Evolutionary conservation across 257 asterid species (phyloP).

Genomic region (Solanum commersonii): DNA sequence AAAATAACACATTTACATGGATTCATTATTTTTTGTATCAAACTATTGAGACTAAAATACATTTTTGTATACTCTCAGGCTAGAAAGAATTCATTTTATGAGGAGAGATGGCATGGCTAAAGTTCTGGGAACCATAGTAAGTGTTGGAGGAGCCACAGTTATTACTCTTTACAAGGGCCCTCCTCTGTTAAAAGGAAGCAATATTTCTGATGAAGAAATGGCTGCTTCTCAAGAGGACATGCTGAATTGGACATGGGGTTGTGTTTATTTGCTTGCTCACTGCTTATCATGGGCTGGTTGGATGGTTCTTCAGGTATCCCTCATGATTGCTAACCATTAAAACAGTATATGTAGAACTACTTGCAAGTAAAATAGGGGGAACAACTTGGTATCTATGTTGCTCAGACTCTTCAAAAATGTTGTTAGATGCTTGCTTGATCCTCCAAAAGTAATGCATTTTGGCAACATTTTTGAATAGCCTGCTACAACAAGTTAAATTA

Average conservation of each 20-base stretch:
- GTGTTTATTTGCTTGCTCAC: conserved; percentile 63
- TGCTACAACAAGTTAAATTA: neutral
- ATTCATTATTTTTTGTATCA: neutral
- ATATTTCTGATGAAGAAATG: conserved; percentile 7
- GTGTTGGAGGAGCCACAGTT: conserved; percentile 67
- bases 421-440: neutral
- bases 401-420: neutral
- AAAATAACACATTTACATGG: neutral
- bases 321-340: neutral
- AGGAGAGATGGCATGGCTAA: conserved; percentile 71
- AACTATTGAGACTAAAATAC: neutral
- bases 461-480: neutral
- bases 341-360: neutral
- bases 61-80: conserved; percentile 14
- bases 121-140: conserved; percentile 62
- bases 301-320: conserved; percentile 76
- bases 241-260: conserved; percentile 78
- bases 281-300: conserved; percentile 94
- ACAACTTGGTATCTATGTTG: neutral
- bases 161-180: conserved; percentile 85
- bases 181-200: conserved; percentile 27
- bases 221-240: conserved; percentile 12
- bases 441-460: neutral
- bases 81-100: conserved; percentile 38
- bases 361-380: neutral